Base-by-base conservation (phyloP, 805 yeast genomes). In the Teunomyces funiuensis region DNA sequence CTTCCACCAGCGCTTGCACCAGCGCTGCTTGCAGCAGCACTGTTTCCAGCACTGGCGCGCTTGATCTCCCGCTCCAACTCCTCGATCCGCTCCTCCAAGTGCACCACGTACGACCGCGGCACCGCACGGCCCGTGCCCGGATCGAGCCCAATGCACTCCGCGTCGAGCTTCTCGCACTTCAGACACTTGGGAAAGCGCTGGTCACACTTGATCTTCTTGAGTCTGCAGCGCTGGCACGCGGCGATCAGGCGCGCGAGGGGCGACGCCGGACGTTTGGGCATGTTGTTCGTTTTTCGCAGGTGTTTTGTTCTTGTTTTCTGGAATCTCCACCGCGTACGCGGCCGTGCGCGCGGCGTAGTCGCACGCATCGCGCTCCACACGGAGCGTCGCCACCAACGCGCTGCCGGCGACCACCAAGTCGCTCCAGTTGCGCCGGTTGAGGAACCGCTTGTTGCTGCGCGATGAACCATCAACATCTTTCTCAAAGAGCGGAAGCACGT, bases 51-150 rank as follows among this genome's bases (percentile, higher is more conserved):
- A n/a, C n/a, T 83, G 43, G 65, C 53, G 10, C 61, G 63, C 43
- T 61, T 58, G 20, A 87, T 57, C 43, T 71, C 65, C 5, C 54
- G 51, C 57, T 85, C 87, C 45, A 88, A 64, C n/a, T 65, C 63
- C 6, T 71, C 69, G 2, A 88, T 69, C 27, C 81, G 66, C 42
- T 79, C 82, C 56, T 88, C 97, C 43, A 88, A 65, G 51, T 82
- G 83, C 15, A 79, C 74, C 3, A 88, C 78, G 54, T 85, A 85
- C 2, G 88, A 84, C 28, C 97, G 66, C 0, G 97, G 95, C 1
- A 88, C 79, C 50, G 85, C 88, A 41, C 95, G 69, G 0, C 96
- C 95, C 0, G 96, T 87, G 5, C 89, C 88, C 0, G 95, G 89
- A 57, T 90, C 97, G 3, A 86, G 61, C 0, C 95, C 88, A 3